Evolutionary conservation across 306 rosid species (phyloP).

Genomic region (Quercus dentata): DNA sequence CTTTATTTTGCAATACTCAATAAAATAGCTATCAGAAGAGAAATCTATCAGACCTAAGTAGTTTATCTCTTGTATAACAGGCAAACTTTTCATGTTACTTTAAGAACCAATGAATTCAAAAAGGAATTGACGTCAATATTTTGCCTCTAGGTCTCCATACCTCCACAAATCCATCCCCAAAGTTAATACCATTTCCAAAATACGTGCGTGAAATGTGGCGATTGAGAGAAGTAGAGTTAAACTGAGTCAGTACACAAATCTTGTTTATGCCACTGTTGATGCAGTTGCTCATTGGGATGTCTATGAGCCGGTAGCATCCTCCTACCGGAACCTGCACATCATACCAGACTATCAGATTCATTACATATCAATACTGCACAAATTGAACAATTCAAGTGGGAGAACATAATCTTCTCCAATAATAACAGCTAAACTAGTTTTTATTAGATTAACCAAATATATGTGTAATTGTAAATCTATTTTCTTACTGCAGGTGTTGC

Average conservation of each 20-base stretch:
- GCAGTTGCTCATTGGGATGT: conserved; percentile 94
- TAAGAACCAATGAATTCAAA: background rate
- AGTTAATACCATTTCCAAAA: conserved; percentile 72
- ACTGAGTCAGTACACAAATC: conserved; percentile 77
- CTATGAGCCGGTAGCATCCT: conserved; percentile 88
- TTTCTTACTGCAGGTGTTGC: conserved; percentile 88
- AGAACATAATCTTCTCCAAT: background rate
- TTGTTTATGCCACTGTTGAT: conserved; percentile 86
- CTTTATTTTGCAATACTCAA: background rate
- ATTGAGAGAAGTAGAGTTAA: conserved; percentile 83
- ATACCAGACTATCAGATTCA: background rate
- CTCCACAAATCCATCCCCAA: conserved; percentile 92
- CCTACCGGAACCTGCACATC: conserved; percentile 80
- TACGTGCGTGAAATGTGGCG: conserved; percentile 79
- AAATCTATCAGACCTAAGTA: background rate
- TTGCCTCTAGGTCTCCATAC: conserved; percentile 25
- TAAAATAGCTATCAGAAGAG: background rate
- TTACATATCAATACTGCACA: background rate
- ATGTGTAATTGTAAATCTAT: background rate
- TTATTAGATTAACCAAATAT: background rate
- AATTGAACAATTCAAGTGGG: background rate
- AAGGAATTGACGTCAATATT: background rate
- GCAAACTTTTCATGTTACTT: background rate
- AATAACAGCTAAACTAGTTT: background rate
- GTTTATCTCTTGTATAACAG: background rate